Evolutionary conservation across 345 rosid species (phyloP).

Genomic region (Salix brachista): DNA sequence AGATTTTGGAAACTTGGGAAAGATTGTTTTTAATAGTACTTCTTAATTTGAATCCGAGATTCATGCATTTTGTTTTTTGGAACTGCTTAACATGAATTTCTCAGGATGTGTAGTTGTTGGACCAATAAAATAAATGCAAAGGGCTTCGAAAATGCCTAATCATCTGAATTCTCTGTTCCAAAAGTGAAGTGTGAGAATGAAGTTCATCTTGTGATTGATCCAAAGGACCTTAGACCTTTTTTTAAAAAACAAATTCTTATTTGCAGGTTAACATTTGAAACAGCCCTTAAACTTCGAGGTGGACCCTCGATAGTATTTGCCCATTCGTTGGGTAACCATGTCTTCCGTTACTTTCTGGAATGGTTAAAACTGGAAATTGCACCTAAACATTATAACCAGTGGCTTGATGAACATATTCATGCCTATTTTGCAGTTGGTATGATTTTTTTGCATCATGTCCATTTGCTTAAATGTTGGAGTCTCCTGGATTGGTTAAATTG

Average conservation of each 20-base stretch:
- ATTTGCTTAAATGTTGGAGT: slow-evolving; percentile 5
- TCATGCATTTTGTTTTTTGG: neutral
- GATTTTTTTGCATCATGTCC: slow-evolving; percentile 15
- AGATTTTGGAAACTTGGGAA: neutral
- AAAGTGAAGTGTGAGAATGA: neutral
- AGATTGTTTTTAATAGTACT: neutral
- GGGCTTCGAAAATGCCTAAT: neutral
- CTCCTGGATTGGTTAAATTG: slow-evolving; percentile 4
- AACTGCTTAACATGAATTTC: neutral
- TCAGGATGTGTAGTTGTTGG: neutral
- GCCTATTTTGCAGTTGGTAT: slow-evolving; percentile 96
- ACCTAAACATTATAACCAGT: slow-evolving; percentile 75
- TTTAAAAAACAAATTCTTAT: neutral
- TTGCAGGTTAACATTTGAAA: slow-evolving; percentile 88
- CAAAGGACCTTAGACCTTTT: slow-evolving; percentile 2
- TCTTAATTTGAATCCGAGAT: neutral
- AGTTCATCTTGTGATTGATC: slow-evolving; percentile 8
- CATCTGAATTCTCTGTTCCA: neutral
- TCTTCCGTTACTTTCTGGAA: slow-evolving; percentile 92
- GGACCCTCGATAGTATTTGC: slow-evolving; percentile 94
- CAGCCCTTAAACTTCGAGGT: slow-evolving; percentile 84
- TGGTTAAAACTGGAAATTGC: slow-evolving; percentile 99
- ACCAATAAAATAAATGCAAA: neutral
- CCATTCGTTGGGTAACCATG: slow-evolving; percentile 95
- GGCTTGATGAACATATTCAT: slow-evolving; percentile 94